phyloP scores from a whole-genome alignment of 2,329 filamentous ascomycete species.

The Dactylonectria macrodidyma region DNA sequence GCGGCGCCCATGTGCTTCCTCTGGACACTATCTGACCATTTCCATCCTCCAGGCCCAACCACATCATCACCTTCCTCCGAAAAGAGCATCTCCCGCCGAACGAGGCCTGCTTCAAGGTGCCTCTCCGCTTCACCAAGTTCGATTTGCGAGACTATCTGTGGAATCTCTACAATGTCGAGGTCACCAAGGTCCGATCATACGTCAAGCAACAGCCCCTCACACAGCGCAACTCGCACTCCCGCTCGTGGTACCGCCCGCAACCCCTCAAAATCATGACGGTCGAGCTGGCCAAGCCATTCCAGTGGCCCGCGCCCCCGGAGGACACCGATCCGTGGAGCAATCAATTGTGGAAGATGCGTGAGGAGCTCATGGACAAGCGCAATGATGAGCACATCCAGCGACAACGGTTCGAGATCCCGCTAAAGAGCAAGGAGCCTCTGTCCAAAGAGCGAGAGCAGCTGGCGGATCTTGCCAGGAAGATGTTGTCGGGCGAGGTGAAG shows the following conservation, averaged over 20 bases:
- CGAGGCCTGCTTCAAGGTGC: conserved; percentile 92
- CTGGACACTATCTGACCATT: conserved; percentile 21
- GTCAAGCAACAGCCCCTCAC: conserved; percentile 76
- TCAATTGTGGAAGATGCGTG: conserved; percentile 68
- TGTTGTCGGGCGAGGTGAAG: conserved; percentile 72
- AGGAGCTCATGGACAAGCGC: conserved; percentile 62
- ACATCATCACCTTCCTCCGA: conserved; percentile 83
- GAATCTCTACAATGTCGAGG: conserved; percentile 85
- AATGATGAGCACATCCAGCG: conserved; percentile 52
- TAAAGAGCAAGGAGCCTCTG: conserved; percentile 59
- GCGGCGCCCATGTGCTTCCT: background rate
- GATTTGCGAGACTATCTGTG: conserved; percentile 96
- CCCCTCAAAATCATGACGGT: conserved; percentile 94
- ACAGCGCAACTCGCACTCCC: conserved; percentile 63
- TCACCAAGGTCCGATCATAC: conserved; percentile 81
- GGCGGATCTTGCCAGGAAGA: conserved; percentile 74
- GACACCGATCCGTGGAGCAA: conserved; percentile 77
- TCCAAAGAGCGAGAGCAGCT: conserved; percentile 62
- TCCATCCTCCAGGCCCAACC: conserved; percentile 75
- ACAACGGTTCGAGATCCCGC: conserved; percentile 53
- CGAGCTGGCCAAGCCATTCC: conserved; percentile 88
- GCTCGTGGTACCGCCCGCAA: conserved; percentile 78
- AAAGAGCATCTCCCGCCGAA: conserved; percentile 80
- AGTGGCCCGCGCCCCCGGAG: conserved; percentile 82
- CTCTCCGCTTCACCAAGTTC: conserved; percentile 94